These are phyloP conservation scores for Cercospora zeina DNA, from an alignment of 2,329 filamentous ascomycete genomes.

Conservation along the genomic window DNA sequence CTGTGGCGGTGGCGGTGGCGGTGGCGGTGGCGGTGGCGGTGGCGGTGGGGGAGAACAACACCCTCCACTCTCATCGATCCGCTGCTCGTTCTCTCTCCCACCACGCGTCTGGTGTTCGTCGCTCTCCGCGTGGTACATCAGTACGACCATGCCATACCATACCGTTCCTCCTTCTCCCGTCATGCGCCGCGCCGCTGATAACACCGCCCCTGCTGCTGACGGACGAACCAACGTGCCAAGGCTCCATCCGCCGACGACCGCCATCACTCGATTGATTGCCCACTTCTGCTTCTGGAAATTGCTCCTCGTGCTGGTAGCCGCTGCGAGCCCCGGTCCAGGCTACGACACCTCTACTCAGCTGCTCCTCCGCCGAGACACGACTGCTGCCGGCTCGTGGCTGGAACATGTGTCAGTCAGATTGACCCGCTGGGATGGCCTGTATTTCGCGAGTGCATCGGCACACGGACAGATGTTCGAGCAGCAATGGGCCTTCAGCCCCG, in stretches of 20 bases:
- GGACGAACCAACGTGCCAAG: constrained; percentile 12
- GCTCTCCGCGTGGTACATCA: too few relatives aligned
- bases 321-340: constrained; percentile 58
- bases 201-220: not conserved
- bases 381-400: constrained; percentile 28
- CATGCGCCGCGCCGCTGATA: not conserved
- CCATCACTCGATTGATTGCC: constrained; percentile 23
- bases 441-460: constrained; percentile 65
- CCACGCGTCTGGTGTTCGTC: too few relatives aligned
- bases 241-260: constrained; percentile 15
- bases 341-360: constrained; percentile 77
- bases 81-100: too few relatives aligned
- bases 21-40: too few relatives aligned
- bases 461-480: constrained; percentile 73
- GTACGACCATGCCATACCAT: too few relatives aligned
- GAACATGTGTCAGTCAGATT: constrained; percentile 56
- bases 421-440: constrained; percentile 79
- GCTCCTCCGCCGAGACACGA: constrained; percentile 35
- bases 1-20: too few relatives aligned
- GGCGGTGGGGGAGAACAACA: too few relatives aligned
- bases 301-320: constrained; percentile 63
- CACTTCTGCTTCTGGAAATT: constrained; percentile 66
- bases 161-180: not conserved
- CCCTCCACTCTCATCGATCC: too few relatives aligned
- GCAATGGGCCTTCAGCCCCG: constrained; percentile 78